Base-by-base conservation (phyloP, 208 protist species). In the Acanthamoeba royreba region DNA sequence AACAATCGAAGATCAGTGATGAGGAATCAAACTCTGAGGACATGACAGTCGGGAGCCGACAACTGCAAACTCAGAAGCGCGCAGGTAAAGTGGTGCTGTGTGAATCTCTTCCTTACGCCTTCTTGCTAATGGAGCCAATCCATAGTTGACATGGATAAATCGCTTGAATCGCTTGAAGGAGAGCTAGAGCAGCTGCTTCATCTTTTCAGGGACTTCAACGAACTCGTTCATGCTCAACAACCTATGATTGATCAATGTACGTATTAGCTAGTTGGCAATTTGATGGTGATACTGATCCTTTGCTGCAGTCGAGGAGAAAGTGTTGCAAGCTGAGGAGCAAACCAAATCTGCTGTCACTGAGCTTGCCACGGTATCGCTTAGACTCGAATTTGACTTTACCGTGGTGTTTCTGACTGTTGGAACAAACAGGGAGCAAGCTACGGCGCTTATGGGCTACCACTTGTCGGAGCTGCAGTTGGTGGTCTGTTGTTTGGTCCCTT, bases 161-260 rank as follows among this genome's bases (percentile, higher is more conserved):
- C 81, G 42, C 52, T 88, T 31, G 43, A 11, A 1, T 40, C 43
- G 19, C 33, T 88, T 13, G 81, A 88, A 33, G 81, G 40, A n/a
- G 81, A 88, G 52, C 52, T 88, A 8, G 46, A 52, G 28, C 45
- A 88, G 28, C 81, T 88, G 47, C 52, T 88, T 13, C 22, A 53
- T 33, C 81, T 88, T 22, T 88, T 88, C 35, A 8, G 35, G 31
- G 81, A 88, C 81, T 88, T 88, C 33, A 88, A 88, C 52, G 81
- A 88, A 28, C 81, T 88, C 33, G 81, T 88, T 5, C 81, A 61
- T 33, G 81, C 45, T 15, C 81, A 88, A 33, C 81, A 88, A 40
- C 81, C 81, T 25, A 88, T 88, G 81, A 88, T 88, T 33, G 81
- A 88, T 33, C 19, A 88, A 13, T 28, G 81, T 88, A 61, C 22